These are phyloP conservation scores for Monilinia aucupariae DNA, from an alignment of 2,329 filamentous ascomycete species.

Conservation along the genomic window DNA sequence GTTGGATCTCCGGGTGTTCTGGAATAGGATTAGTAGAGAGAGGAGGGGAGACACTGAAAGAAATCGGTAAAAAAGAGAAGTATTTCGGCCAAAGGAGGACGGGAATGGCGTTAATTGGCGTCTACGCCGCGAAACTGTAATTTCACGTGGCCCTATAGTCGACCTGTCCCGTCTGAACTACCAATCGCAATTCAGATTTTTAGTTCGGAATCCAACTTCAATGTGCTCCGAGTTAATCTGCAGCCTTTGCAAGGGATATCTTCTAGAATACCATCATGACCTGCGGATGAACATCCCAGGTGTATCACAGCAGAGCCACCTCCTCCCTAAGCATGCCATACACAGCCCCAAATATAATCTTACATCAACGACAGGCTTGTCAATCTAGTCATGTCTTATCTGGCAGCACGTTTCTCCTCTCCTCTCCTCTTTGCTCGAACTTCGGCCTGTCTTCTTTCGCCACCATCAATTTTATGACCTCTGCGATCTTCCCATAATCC, in stretches of 20 bases:
- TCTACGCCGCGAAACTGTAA: conserved; percentile 12
- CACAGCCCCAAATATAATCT: conserved; percentile 29
- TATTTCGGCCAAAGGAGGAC: neutral
- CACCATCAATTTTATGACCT: conserved; percentile 91
- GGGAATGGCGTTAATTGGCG: neutral
- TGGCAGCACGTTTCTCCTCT: conserved; percentile 51
- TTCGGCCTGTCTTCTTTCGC: conserved; percentile 83
- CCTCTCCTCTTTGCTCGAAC: conserved; percentile 82
- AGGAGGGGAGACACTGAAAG: neutral
- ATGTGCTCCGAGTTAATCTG: conserved; percentile 2
- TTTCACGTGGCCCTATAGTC: neutral
- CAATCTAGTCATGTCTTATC: conserved; percentile 32
- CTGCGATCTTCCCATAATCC: conserved; percentile 88
- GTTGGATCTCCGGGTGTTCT: neutral
- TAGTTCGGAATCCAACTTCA: conserved; percentile 1
- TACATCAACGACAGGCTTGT: conserved; percentile 26
- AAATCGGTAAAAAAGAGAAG: neutral
- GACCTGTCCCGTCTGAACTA: neutral
- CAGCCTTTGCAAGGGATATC: conserved; percentile 4
- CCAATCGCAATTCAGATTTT: neutral
- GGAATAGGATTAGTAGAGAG: neutral
- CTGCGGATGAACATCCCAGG: conserved; percentile 10
- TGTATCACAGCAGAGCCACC: conserved; percentile 14
- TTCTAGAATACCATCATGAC: neutral
- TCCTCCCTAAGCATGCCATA: conserved; percentile 11